phyloP scores from a whole-genome alignment of 1,284 basidiomycete species.

The Moesziomyces sp. region DNA sequence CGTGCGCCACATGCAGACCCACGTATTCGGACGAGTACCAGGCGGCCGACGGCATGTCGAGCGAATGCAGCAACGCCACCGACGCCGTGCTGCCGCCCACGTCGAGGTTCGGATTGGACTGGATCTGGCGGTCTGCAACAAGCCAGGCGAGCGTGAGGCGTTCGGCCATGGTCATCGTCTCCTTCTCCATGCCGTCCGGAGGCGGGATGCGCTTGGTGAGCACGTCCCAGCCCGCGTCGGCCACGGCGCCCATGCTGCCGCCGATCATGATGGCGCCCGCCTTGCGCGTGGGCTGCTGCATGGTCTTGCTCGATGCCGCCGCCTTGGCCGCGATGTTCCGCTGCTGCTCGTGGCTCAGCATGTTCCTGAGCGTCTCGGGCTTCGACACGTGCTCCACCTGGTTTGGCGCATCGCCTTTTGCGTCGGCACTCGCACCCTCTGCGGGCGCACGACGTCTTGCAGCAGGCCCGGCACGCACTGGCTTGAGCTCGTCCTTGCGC shows the following conservation, averaged over 20 bases:
- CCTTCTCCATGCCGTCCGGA: constrained; percentile 45
- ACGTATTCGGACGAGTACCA: constrained; percentile 67
- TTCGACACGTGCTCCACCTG: constrained; percentile 20
- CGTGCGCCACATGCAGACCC: constrained; percentile 82
- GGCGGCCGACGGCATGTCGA: constrained; percentile 75
- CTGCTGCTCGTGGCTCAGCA: constrained; percentile 33
- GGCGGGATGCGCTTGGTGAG: constrained; percentile 48
- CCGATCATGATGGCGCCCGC: constrained; percentile 39
- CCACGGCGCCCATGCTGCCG: constrained; percentile 12
- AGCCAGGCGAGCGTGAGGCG: constrained; percentile 65
- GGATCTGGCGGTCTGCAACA: constrained; percentile 61
- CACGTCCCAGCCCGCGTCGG: constrained; percentile 19
- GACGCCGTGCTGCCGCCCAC: constrained; percentile 85
- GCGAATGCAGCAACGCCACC: constrained; percentile 84
- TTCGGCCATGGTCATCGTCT: constrained; percentile 59
- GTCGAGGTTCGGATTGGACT: constrained; percentile 47
- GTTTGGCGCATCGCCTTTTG: background rate
- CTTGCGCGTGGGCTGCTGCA: constrained; percentile 25
- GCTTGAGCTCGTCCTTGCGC: constrained; percentile 47
- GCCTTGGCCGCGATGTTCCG: constrained; percentile 1
- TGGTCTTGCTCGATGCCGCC: constrained; percentile 15
- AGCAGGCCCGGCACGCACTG: constrained; percentile 46
- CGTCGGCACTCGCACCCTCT: too few species aligned
- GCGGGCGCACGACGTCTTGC: constrained; percentile 19
- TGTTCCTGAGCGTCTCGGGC: constrained; percentile 29